phyloP scores from a whole-genome alignment of 176 grass and related monocot species.

The Luzula sylvatica region DNA sequence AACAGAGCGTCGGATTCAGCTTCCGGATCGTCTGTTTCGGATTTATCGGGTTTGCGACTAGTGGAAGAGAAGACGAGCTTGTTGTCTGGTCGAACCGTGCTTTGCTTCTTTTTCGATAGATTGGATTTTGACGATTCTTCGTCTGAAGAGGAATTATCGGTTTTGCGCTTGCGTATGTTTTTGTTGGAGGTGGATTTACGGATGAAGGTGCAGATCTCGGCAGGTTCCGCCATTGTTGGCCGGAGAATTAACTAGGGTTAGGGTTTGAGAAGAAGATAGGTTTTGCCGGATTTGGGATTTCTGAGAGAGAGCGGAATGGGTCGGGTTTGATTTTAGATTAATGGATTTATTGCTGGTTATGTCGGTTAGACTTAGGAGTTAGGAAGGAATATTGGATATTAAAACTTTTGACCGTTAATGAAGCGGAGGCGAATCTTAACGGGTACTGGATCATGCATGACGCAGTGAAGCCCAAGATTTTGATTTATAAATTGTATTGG shows the following conservation, averaged over 20 bases:
- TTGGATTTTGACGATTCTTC: slow-evolving; percentile 30
- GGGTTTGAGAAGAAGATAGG: not conserved
- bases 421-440: too few relatives aligned
- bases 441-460: too few relatives aligned
- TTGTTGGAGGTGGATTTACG: slow-evolving; percentile 47
- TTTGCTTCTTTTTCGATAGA: slow-evolving; percentile 32
- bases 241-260: not conserved
- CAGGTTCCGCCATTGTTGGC: slow-evolving; percentile 24
- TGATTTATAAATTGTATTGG: too few relatives aligned
- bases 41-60: slow-evolving; percentile 15
- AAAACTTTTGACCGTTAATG: too few relatives aligned
- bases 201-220: slow-evolving; percentile 50
- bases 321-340: not conserved
- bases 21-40: not conserved
- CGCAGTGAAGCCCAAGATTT: too few relatives aligned
- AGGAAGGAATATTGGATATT: too few relatives aligned
- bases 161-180: slow-evolving; percentile 67
- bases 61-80: slow-evolving; percentile 70
- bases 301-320: not conserved
- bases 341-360: too few relatives aligned
- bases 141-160: slow-evolving; percentile 28
- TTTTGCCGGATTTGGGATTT: not conserved
- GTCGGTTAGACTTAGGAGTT: too few relatives aligned
- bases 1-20: slow-evolving; percentile 28
- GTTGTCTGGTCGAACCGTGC: slow-evolving; percentile 13